Base-by-base conservation (phyloP, 2,329 filamentous ascomycete genomes). In the Aureobasidium mangrovei region DNA sequence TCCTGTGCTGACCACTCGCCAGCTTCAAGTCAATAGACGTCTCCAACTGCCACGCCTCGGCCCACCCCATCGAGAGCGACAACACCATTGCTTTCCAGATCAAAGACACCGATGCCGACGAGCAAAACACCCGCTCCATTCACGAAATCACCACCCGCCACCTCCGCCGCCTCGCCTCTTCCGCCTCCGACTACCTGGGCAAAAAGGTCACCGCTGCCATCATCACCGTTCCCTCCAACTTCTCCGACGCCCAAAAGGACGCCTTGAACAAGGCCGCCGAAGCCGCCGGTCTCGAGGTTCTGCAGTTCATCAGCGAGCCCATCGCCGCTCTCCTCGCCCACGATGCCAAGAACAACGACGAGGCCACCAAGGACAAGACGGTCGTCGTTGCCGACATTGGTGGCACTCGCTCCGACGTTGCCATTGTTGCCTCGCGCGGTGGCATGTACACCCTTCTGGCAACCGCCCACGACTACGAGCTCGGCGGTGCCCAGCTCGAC, bases 371-470 rank as follows among this genome's bases (percentile, higher is more conserved):
- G 61, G 93, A 98, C 77, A 96, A 96, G 80, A 83, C 87, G 59
- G 75, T 95, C 54, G 85, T 97, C 4, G 90, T 98, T 26, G 90
- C 88, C 56, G 93, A 98, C 66, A 78, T 98, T 44, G 93, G 93
- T 65, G 91, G 90, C 61, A 96, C 88, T 51, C 84, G 91, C 63
- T 94, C 90, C 28, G 93, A 98, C 69, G 86, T 95, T 55, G 83
- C 91, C 41, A 86, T 98, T 47, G 77, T 98, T 60, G 88, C 91
- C 60, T 95, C 88, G 65, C 83, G 91, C 70, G 90, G 90, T 59
- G 93, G 93, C 68, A 91, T 97, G 77, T 97, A 97, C 79, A 96
- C 89, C 57, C 84, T 96, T 64, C 79, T 98, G 56, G 90, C 93
- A 24, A 95, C 91, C 9, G 83, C 86, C 31, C 93, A 97, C 75